Percentiles rank a stretch among this genome's conserved stretches.
Conservation (phyloP, 2,329 filamentous ascomycete species). For the Mariannaea elegans region DNA sequence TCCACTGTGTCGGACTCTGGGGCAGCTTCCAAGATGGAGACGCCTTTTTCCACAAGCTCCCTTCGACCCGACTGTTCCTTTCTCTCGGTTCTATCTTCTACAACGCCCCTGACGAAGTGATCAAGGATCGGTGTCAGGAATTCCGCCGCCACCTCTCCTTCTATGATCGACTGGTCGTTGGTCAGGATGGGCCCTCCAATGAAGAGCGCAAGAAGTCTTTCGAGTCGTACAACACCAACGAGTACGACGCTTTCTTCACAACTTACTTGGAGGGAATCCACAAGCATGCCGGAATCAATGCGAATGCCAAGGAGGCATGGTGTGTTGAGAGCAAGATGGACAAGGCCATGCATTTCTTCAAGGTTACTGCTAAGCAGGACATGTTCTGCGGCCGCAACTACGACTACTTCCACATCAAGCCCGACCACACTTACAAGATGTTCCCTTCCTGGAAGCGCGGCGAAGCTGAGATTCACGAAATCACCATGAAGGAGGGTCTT, state of each 20-base stretch:
- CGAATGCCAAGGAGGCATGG: slow-evolving; percentile 13
- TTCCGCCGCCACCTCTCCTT: slow-evolving; percentile 27
- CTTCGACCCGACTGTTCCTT: slow-evolving; percentile 19
- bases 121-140: slow-evolving; percentile 24
- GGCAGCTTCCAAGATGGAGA: slow-evolving; percentile 34
- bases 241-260: slow-evolving; percentile 26
- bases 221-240: slow-evolving; percentile 23
- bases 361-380: slow-evolving; percentile 17
- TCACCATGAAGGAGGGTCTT: slow-evolving; percentile 23
- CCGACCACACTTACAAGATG: slow-evolving; percentile 24
- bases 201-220: background rate
- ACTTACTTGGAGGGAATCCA: slow-evolving; percentile 21
- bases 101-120: slow-evolving; percentile 30
- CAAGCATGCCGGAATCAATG: slow-evolving; percentile 14
- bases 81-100: slow-evolving; percentile 31
- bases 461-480: slow-evolving; percentile 19
- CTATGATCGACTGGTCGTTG: slow-evolving; percentile 23
- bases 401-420: background rate
- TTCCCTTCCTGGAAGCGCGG: slow-evolving; percentile 37
- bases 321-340: slow-evolving; percentile 13
- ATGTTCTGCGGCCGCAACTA: slow-evolving; percentile 28
- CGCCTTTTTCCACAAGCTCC: slow-evolving; percentile 17
- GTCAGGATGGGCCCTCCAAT: slow-evolving; percentile 26
- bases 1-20: slow-evolving; percentile 30
- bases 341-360: slow-evolving; percentile 29